A percentile compares a stretch with the other conserved stretches of the same genome.
Evolutionary conservation across 2,329 filamentous ascomycete species (phyloP).

Genomic region (Claviceps cyperi): DNA sequence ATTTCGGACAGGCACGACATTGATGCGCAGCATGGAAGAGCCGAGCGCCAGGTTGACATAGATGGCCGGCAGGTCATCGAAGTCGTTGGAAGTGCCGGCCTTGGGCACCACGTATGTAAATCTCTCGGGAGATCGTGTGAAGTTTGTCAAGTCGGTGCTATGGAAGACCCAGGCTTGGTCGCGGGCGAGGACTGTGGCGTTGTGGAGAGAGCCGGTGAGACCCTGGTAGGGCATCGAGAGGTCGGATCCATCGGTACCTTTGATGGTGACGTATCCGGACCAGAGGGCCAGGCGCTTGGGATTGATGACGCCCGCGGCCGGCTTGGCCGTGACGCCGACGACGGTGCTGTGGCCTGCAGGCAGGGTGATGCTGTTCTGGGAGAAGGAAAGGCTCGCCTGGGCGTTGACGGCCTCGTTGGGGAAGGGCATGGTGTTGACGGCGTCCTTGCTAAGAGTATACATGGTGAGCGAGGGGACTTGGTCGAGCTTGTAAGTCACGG

Average conservation of each 20-base stretch:
- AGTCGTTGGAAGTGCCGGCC: constrained; percentile 17
- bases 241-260: constrained; percentile 21
- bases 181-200: constrained; percentile 8
- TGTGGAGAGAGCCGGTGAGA: constrained; percentile 19
- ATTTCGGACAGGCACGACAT: constrained; percentile 22
- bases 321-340: constrained; percentile 29
- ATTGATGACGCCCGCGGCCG: constrained; percentile 23
- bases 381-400: constrained; percentile 29
- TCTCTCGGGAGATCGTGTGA: constrained; percentile 15
- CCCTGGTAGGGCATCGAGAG: constrained; percentile 27
- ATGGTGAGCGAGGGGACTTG: constrained; percentile 35
- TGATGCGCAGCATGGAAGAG: constrained; percentile 25
- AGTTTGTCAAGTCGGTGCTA: constrained; percentile 14
- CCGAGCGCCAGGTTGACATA: constrained; percentile 27
- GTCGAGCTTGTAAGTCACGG: constrained; percentile 35
- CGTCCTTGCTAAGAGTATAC: constrained; percentile 29
- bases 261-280: constrained; percentile 27
- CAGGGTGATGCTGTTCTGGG: constrained; percentile 28
- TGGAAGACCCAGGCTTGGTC: constrained; percentile 12
- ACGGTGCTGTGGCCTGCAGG: constrained; percentile 25
- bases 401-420: constrained; percentile 27
- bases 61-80: background rate
- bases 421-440: constrained; percentile 25
- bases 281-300: constrained; percentile 25
- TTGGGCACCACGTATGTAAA: constrained; percentile 25